A percentile compares a stretch with the other conserved stretches of the same genome.
Conservation (phyloP, 2,329 filamentous ascomycete species). For the Curvularia eragrostidis region DNA sequence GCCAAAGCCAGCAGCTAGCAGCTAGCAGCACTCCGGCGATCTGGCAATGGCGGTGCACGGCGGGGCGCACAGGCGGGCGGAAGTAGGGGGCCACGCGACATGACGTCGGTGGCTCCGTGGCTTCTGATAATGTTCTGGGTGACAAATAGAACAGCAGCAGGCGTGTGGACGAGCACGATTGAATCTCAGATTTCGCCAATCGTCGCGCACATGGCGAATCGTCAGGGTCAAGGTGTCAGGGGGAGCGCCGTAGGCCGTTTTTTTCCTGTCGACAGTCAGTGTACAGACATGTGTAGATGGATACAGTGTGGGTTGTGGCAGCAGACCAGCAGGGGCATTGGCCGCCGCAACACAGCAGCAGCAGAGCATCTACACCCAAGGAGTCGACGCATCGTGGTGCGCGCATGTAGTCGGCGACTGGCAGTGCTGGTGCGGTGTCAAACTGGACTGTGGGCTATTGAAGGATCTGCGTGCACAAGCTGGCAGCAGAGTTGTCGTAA, state of each 20-base stretch:
- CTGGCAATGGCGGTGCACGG: slow-evolving; percentile 11
- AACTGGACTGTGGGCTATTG: slow-evolving; percentile 3
- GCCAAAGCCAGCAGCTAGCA: not conserved
- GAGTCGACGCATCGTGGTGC: not conserved
- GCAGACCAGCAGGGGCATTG: not conserved
- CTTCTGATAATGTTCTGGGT: slow-evolving; percentile 1
- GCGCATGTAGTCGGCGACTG: slow-evolving; percentile 11
- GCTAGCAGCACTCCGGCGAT: slow-evolving; percentile 14
- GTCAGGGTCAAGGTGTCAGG: not conserved
- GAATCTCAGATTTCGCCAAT: slow-evolving; percentile 11
- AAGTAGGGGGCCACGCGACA: slow-evolving; percentile 6
- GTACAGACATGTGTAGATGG: no score
- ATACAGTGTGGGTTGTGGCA: no score
- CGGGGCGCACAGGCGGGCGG: slow-evolving; percentile 12
- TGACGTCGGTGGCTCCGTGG: slow-evolving; percentile 17
- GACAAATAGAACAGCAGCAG: slow-evolving; percentile 12
- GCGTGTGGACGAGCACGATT: not conserved
- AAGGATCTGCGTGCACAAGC: slow-evolving; percentile 7
- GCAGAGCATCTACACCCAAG: no score
- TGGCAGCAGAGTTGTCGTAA: slow-evolving; percentile 5
- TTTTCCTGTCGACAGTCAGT: not conserved
- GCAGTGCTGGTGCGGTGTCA: not conserved
- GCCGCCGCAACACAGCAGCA: no score
- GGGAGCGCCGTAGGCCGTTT: no score
- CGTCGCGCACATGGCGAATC: not conserved